Conservation (phyloP, 495 filamentous ascomycete species). For the Opeltia flavorubescens region DNA sequence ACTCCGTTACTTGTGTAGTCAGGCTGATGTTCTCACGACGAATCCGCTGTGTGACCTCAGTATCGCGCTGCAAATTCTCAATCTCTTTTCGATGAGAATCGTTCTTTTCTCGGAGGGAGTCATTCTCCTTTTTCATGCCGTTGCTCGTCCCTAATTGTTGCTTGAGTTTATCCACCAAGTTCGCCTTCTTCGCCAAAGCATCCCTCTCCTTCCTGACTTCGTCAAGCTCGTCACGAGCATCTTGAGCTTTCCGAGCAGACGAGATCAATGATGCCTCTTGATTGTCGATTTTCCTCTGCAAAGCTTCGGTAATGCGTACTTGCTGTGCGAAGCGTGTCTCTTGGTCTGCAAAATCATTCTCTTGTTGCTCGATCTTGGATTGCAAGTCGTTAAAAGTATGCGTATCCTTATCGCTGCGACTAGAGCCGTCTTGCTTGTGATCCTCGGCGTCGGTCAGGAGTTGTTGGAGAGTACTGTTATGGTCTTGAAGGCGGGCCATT, state of each 20-base stretch:
- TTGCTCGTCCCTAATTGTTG: slow-evolving; percentile 62
- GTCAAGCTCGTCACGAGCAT: slow-evolving; percentile 51
- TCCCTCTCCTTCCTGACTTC: slow-evolving; percentile 60
- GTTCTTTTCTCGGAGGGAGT: slow-evolving; percentile 44
- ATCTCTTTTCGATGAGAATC: slow-evolving; percentile 41
- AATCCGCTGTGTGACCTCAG: slow-evolving; percentile 36
- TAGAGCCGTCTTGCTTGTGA: slow-evolving; percentile 29
- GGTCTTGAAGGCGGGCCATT: slow-evolving; percentile 41
- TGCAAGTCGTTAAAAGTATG: slow-evolving; percentile 26
- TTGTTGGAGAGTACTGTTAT: slow-evolving; percentile 36
- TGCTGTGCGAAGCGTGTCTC: slow-evolving; percentile 38
- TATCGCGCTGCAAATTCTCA: slow-evolving; percentile 39
- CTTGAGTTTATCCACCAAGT: slow-evolving; percentile 57
- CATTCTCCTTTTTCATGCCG: slow-evolving; percentile 57
- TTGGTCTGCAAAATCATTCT: slow-evolving; percentile 42
- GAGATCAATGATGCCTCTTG: slow-evolving; percentile 2
- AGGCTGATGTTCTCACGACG: slow-evolving; percentile 16
- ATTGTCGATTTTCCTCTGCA: slow-evolving; percentile 14
- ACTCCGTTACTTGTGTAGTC: slow-evolving; percentile 42
- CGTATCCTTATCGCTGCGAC: slow-evolving; percentile 6
- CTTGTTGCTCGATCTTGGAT: slow-evolving; percentile 34
- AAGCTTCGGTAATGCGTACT: slow-evolving; percentile 19
- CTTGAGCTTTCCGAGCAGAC: slow-evolving; percentile 32
- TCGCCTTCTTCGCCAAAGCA: slow-evolving; percentile 66
- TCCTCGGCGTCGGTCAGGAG: slow-evolving; percentile 34